Conservation (phyloP, 2,329 filamentous ascomycete species). For the Trichoderma atroviride region DNA sequence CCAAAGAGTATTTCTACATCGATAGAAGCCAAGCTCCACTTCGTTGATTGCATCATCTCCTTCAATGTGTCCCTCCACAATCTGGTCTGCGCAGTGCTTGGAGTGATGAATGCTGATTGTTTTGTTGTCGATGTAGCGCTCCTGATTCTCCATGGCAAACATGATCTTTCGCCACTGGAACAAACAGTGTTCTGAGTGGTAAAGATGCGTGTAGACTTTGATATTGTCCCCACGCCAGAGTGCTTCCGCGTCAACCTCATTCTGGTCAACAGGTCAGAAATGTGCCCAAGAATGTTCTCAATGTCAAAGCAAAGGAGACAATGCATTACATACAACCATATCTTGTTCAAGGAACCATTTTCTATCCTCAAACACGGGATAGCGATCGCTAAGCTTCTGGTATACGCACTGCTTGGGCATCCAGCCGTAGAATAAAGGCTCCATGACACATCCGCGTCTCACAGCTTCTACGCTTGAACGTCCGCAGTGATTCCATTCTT, state of each 20-base stretch:
- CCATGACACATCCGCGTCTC: slow-evolving; percentile 4
- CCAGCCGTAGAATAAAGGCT: slow-evolving; percentile 9
- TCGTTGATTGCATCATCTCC: neutral
- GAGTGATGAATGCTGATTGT: slow-evolving; percentile 7
- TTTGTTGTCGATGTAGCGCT: slow-evolving; percentile 4
- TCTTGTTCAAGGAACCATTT: neutral
- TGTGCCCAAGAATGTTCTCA: neutral
- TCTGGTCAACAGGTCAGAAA: neutral
- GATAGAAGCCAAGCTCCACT: slow-evolving; percentile 10
- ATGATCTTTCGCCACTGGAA: slow-evolving; percentile 10
- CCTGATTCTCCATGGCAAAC: slow-evolving; percentile 2
- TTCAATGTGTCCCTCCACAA: neutral
- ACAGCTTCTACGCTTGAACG: neutral
- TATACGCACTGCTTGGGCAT: slow-evolving; percentile 6
- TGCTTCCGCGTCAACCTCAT: neutral
- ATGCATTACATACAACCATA: neutral
- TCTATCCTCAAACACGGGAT: neutral
- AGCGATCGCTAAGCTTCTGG: neutral
- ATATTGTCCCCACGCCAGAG: slow-evolving; percentile 7
- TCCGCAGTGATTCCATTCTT: neutral
- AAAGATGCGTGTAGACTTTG: slow-evolving; percentile 6
- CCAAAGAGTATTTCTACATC: slow-evolving; percentile 4
- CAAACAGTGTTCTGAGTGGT: neutral
- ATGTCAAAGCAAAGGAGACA: neutral
- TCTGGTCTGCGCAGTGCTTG: slow-evolving; percentile 8